phyloP scores from a whole-genome alignment of 1,139 yeast genomes.

The Wickerhamomyces sp. region DNA sequence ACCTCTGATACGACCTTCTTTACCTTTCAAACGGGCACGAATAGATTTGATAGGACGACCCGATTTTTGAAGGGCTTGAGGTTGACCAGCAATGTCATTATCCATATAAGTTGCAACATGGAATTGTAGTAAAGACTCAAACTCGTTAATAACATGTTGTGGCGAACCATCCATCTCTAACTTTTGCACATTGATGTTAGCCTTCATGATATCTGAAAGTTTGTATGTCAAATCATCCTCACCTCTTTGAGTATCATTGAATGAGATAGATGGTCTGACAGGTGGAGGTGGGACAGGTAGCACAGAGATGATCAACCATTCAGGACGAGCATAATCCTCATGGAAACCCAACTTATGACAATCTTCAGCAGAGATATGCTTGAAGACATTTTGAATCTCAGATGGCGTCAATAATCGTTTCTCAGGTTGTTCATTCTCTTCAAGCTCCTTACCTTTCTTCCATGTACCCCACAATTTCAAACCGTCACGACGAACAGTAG shows the following conservation, averaged over 20 bases:
- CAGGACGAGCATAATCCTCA: constrained; percentile 97
- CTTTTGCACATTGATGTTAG: constrained; percentile 92
- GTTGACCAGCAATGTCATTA: constrained; percentile 99
- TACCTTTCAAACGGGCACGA: constrained; percentile 98
- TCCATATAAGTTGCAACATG: constrained; percentile 99
- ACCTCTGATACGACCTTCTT: constrained; percentile 98
- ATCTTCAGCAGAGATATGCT: constrained; percentile 85
- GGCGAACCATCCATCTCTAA: constrained; percentile 99
- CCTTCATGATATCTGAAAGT: constrained; percentile 93
- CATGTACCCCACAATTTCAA: constrained; percentile 95
- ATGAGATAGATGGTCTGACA: constrained; percentile 96
- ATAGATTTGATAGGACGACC: constrained; percentile 98
- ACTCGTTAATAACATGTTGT: constrained; percentile 94
- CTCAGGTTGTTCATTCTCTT: constrained; percentile 86
- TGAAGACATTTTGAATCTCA: constrained; percentile 86
- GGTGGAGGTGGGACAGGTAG: constrained; percentile 99
- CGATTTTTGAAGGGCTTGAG: constrained; percentile 96
- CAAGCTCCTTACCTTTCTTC: constrained; percentile 75
- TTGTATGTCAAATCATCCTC: constrained; percentile 99
- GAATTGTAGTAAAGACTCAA: constrained; percentile 90
- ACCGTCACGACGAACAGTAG: constrained; percentile 94
- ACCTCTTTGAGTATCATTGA: constrained; percentile 97
- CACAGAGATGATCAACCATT: constrained; percentile 96
- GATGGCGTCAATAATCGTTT: constrained; percentile 83
- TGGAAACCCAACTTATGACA: constrained; percentile 80